Base-by-base conservation (phyloP, 495 filamentous ascomycete species). In the Talaromyces adpressus region DNA sequence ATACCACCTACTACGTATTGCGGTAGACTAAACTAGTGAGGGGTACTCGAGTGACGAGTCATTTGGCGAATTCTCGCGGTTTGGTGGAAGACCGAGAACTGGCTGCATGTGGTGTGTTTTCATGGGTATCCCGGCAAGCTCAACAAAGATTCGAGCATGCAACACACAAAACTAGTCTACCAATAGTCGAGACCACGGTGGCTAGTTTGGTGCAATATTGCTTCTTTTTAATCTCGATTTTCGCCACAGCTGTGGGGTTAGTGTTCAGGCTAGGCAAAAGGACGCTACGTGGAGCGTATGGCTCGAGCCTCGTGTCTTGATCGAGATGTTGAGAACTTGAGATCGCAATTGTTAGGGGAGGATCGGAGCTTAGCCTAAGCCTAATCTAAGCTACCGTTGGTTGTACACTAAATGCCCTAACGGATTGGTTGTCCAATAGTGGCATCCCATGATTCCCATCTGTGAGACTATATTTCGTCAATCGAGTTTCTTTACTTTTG, bases 211-310 rank as follows among this genome's bases (percentile, higher is more conserved):
- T 27, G 9, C 20, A 29, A 54, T 54, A 54, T 54, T 54, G 51
- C 25, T 54, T 54, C 51, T 54, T 54, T 54, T 54, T 54, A 23
- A 29, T 54, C 51, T 54, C 51, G 51, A 23, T 54, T 25, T 54
- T 54, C 51, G 51, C 51, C 51, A 54, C 51, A 54, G 11, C 51
- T 25, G 51, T 29, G 51, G 51, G 51, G 51, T 54, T 54, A 54
- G 45, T 49, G 18, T 20, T 49, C 16, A 20, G 18, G 45, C 45
- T 49, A 22, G 45, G 45, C 5, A 27, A 27, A 27, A 27, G 27
- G 27, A 27, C 27, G 27, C 27, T 27, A 27, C 27, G 45, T 49
- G 8, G 45, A 49, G 45, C 45, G 45, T 49, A 20, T 49, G 16
- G 45, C 45, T 49, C 45, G 36, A 41, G 36, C 36, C 36, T 41